These are phyloP conservation scores for Oidium heveae DNA, from an alignment of 2,329 filamentous ascomycete genomes.

Conservation along the genomic window DNA sequence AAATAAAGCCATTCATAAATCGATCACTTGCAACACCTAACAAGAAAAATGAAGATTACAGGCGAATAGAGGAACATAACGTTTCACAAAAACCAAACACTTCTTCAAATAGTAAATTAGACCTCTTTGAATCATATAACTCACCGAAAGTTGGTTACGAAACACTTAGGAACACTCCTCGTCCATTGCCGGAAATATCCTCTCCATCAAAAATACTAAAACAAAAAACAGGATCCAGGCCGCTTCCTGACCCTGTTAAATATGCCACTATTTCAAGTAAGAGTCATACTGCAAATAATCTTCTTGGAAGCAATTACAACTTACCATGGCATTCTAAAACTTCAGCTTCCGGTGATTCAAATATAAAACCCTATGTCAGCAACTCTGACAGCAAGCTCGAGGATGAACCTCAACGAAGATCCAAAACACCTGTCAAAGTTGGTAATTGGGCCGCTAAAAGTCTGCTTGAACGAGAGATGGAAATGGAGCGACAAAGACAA, in stretches of 20 bases:
- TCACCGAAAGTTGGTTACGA: not conserved
- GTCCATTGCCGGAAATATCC: slow-evolving; percentile 13
- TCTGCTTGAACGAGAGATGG: slow-evolving; percentile 33
- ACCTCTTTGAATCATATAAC: not conserved
- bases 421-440: slow-evolving; percentile 19
- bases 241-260: slow-evolving; percentile 15
- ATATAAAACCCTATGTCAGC: slow-evolving; percentile 16
- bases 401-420: slow-evolving; percentile 21
- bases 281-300: slow-evolving; percentile 20
- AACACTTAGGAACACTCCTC: slow-evolving; percentile 7
- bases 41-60: slow-evolving; percentile 19
- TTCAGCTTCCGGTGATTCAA: slow-evolving; percentile 14
- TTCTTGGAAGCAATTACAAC: slow-evolving; percentile 22
- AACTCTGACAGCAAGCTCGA: slow-evolving; percentile 24
- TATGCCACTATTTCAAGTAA: slow-evolving; percentile 6
- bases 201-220: slow-evolving; percentile 7
- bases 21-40: slow-evolving; percentile 9
- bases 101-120: not conserved
- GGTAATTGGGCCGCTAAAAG: slow-evolving; percentile 27
- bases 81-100: slow-evolving; percentile 23
- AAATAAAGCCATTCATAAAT: slow-evolving; percentile 6
- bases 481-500: slow-evolving; percentile 31
- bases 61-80: slow-evolving; percentile 24
- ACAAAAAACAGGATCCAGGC: slow-evolving; percentile 14
- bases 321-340: slow-evolving; percentile 16